Evolutionary conservation across 2,329 filamentous ascomycete species (phyloP), one percentile per base, ranked within the genome.

Genomic region (Reticulascus tulasneorum): DNA sequence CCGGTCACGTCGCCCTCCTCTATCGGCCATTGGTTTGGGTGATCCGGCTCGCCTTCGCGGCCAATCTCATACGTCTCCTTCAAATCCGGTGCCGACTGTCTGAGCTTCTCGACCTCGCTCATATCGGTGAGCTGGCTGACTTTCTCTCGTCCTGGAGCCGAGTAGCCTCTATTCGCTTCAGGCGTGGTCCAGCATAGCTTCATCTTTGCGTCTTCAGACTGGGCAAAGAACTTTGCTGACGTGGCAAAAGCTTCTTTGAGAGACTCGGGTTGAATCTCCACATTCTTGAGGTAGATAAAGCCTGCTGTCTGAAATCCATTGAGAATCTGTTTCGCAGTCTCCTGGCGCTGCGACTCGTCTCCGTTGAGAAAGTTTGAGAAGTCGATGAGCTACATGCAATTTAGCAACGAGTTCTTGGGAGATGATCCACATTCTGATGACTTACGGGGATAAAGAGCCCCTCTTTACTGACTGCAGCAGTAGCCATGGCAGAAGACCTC

Each of bases 211-310:
- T 69, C 66, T 29, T 67, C 55, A 4, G 80, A 67, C 35, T 84
- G 77, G 11, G 63, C 59, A 60, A 93, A 93, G 69, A 91, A 90
- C 44, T 68, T 64, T 32, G 81, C 79, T 6, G 84, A 89, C 38
- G 73, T 70, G 44, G 67, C 56, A 56, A 93, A 94, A 41, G 83
- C 73, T 38, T 72, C 60, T 40, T 73, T 58, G 10, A 88, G 64
- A 9, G 73, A 71, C 8, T 73, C 63, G 4, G 74, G 52, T 0
- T 79, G 62, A 42, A 95, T 83, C 25, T 84, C 77, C 47, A 91
- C 82, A 59, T 91, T 86, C 50, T 82, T 82, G 24, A 94, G 77
- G 62, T 95, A 95, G 54, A 96, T 77, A 68, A 96, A 95, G 38
- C 90, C 90, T 3, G 89, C 85, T 2, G 76, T 82, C 51, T 89